A percentile compares a stretch with the other conserved stretches of the same genome.
These are phyloP conservation scores for Carex cristatella DNA, from an alignment of 176 grass and related monocot genomes.

Conservation along the genomic window DNA sequence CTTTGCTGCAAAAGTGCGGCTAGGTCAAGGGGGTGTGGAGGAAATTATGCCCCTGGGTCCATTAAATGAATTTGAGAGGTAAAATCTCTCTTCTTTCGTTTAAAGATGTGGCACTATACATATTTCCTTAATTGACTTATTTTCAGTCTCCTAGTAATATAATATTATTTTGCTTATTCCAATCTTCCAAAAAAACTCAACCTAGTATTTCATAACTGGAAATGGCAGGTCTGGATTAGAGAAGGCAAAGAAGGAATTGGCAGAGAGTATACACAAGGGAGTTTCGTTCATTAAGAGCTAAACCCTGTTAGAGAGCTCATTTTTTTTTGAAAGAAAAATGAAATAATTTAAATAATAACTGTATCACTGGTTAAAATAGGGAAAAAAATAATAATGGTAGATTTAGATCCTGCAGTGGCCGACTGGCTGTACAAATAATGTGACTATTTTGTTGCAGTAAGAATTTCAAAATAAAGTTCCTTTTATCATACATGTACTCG, in stretches of 20 bases:
- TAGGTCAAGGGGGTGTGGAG: conserved; percentile 52
- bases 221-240: conserved; percentile 55
- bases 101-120: neutral
- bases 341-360: neutral
- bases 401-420: neutral
- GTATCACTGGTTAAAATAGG: neutral
- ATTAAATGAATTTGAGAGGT: conserved; percentile 87
- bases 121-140: neutral
- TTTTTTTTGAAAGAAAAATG: neutral
- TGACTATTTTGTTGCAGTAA: conserved; percentile 1
- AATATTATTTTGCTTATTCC: conserved; percentile 27
- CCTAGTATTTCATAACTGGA: neutral
- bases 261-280: conserved; percentile 70
- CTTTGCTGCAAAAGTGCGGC: conserved; percentile 75
- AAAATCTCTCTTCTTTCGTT: neutral
- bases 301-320: neutral
- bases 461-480: neutral
- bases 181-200: neutral
- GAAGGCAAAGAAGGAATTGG: conserved; percentile 79
- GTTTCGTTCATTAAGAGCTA: conserved; percentile 68
- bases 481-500: neutral
- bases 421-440: conserved; percentile 9
- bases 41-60: conserved; percentile 72
- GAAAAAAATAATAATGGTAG: neutral
- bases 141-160: neutral